Evolutionary conservation across 2,329 filamentous ascomycete genomes (phyloP).

Genomic region (Colletotrichum nymphaeae): DNA sequence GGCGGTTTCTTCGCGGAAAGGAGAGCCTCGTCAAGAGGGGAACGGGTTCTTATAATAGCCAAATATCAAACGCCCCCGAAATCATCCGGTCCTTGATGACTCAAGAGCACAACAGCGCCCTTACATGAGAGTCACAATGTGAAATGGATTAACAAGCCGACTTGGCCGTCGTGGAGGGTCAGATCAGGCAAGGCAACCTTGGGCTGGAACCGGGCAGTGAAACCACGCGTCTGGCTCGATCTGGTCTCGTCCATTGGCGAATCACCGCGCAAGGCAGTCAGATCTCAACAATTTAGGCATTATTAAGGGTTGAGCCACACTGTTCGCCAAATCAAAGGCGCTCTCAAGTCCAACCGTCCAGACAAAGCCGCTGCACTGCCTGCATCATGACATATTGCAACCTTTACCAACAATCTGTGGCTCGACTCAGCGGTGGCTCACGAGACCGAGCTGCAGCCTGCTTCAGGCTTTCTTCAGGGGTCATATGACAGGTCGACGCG

Average conservation of each 20-base stretch:
- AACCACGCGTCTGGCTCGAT: not conserved
- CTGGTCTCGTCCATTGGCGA: not conserved
- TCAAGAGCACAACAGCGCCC: not conserved
- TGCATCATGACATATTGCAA: not conserved
- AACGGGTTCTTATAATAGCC: not conserved
- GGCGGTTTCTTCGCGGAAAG: no score
- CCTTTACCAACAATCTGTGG: not conserved
- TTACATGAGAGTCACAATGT: not conserved
- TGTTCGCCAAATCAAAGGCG: not conserved
- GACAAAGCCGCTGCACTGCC: not conserved
- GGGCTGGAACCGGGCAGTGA: not conserved
- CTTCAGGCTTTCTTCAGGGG: not conserved
- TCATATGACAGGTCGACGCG: not conserved
- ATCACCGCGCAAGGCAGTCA: not conserved
- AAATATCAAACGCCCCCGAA: not conserved
- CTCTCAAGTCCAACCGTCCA: not conserved
- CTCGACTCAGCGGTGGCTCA: not conserved
- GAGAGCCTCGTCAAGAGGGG: not conserved
- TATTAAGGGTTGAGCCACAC: not conserved
- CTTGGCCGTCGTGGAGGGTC: not conserved
- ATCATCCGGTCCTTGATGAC: not conserved
- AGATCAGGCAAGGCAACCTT: slow-evolving; percentile 1
- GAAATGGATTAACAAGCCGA: not conserved
- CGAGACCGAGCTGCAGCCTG: not conserved
- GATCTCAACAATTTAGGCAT: not conserved